Conservation (phyloP, 2,329 filamentous ascomycete species). For the Calonectria pseudoreteaudii region DNA sequence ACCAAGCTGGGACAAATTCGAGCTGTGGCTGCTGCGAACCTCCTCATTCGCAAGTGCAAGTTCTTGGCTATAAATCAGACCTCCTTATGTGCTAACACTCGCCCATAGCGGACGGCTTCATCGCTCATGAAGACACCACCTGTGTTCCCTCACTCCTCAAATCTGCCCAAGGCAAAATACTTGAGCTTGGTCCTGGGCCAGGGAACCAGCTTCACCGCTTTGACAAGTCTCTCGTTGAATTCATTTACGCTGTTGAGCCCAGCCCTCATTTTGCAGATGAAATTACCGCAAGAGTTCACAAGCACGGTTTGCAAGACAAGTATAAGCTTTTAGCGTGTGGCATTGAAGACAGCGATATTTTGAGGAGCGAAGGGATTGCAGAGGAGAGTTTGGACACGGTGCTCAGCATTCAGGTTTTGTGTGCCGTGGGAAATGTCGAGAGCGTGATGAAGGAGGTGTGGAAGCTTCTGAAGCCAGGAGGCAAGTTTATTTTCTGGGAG, state of each 20-base stretch:
- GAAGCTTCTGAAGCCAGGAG: neutral
- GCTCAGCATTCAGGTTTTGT: neutral
- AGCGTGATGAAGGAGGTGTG: conserved; percentile 1
- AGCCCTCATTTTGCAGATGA: neutral
- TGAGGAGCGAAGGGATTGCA: neutral
- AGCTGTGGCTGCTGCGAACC: neutral
- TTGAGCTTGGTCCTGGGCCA: neutral
- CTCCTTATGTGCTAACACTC: neutral
- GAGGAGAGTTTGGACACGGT: neutral
- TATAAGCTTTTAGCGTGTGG: neutral
- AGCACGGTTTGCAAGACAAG: neutral
- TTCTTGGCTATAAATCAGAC: neutral
- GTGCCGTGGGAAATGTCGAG: neutral
- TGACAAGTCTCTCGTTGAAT: neutral
- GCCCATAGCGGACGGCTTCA: neutral
- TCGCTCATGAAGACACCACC: neutral
- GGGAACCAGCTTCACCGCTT: conserved; percentile 1
- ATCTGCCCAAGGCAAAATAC: neutral
- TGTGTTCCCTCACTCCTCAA: neutral
- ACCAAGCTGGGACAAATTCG: neutral
- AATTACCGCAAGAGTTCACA: neutral
- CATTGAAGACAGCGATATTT: neutral
- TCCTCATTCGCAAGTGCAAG: neutral
- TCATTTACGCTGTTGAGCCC: neutral
- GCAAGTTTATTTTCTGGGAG: neutral